Conservation (phyloP, 805 yeast species). For the Candida insectorum region DNA sequence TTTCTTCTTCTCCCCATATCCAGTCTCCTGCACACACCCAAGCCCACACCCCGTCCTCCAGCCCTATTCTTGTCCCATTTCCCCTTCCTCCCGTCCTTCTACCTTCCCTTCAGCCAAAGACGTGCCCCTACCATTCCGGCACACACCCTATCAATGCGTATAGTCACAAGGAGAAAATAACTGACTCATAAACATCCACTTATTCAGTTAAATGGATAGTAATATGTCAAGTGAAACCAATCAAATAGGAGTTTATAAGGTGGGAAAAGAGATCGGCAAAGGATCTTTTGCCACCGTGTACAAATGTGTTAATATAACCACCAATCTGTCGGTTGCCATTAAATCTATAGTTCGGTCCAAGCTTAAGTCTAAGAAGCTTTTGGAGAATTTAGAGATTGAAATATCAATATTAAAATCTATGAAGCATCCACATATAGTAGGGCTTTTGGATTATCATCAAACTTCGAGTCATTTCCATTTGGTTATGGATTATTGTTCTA, state of each 20-base stretch:
- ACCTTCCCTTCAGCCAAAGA: no score
- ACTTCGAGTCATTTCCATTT: slow-evolving; percentile 77
- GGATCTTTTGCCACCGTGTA: slow-evolving; percentile 96
- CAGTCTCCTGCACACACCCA: no score
- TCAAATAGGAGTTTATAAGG: slow-evolving; percentile 46
- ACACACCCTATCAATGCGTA: no score
- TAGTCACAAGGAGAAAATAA: no score
- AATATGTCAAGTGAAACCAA: no score
- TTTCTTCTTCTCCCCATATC: no score
- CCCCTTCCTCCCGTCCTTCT: no score
- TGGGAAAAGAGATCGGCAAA: slow-evolving; percentile 87
- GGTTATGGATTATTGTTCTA: slow-evolving; percentile 93
- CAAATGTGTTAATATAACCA: slow-evolving; percentile 62
- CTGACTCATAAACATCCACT: no score
- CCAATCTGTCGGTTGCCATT: slow-evolving; percentile 72
- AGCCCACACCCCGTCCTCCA: no score
- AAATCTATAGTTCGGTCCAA: slow-evolving; percentile 83
- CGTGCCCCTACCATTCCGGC: no score
- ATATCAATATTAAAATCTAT: slow-evolving; percentile 83
- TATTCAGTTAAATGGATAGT: slow-evolving; percentile 4
- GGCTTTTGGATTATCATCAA: slow-evolving; percentile 76
- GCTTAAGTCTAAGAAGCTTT: slow-evolving; percentile 77
- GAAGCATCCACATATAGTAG: slow-evolving; percentile 91
- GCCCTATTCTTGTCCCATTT: no score
- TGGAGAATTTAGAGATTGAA: slow-evolving; percentile 91